These are phyloP conservation scores for Cladobotryum mycophilum DNA, from an alignment of 2,329 filamentous ascomycete genomes.

Conservation along the genomic window DNA sequence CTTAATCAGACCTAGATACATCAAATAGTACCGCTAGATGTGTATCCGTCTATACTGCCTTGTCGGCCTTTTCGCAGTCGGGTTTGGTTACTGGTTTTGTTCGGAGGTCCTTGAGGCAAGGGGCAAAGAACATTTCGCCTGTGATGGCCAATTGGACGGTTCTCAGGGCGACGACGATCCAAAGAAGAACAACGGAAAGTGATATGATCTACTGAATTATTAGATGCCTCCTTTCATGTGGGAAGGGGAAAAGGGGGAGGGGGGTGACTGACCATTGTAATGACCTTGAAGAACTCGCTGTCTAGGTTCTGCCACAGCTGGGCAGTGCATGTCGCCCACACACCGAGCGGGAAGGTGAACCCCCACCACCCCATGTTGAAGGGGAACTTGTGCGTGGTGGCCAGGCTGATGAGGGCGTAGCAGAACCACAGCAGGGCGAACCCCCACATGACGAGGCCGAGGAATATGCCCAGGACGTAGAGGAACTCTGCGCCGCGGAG, in stretches of 20 bases:
- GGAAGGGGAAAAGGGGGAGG: neutral
- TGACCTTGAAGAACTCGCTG: constrained; percentile 37
- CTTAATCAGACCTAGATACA: too few species aligned
- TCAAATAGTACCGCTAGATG: too few species aligned
- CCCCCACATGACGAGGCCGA: constrained; percentile 38
- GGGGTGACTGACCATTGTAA: constrained; percentile 27
- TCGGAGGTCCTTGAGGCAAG: constrained; percentile 33
- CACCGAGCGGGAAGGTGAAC: constrained; percentile 42
- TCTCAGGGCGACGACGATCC: constrained; percentile 34
- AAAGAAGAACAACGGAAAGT: constrained; percentile 34
- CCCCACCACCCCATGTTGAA: constrained; percentile 46
- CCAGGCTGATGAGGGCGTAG: constrained; percentile 37
- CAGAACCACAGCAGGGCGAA: constrained; percentile 39
- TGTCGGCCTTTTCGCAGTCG: constrained; percentile 25
- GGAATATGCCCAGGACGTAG: constrained; percentile 50
- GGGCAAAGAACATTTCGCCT: constrained; percentile 40
- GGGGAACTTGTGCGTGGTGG: constrained; percentile 33
- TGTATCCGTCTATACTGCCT: constrained; percentile 18
- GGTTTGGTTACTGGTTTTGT: too few species aligned
- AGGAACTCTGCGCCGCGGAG: constrained; percentile 37
- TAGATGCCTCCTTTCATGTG: neutral
- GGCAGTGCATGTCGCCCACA: constrained; percentile 36
- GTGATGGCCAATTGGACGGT: constrained; percentile 32
- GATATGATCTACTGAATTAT: constrained; percentile 30
- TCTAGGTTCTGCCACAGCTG: constrained; percentile 34